Evolutionary conservation across 371 early-diverging fungal species (phyloP).

Genomic region (Sporodiniella umbellata): DNA sequence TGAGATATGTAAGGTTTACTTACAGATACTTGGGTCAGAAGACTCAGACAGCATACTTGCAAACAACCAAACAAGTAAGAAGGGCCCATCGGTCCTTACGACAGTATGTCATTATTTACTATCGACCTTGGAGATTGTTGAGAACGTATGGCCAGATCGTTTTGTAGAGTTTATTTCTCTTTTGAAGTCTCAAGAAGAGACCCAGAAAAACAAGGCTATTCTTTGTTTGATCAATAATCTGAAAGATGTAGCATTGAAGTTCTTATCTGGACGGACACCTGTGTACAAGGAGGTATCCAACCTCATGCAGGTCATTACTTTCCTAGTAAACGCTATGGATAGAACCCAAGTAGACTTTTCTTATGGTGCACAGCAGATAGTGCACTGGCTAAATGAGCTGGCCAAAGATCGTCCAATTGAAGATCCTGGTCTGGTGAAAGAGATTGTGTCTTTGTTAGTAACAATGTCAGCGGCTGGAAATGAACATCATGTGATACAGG

Average conservation of each 20-base stretch:
- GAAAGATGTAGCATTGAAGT: constrained; percentile 18
- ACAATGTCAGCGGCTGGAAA: constrained; percentile 20
- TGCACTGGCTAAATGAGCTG: constrained; percentile 33
- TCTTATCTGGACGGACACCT: constrained; percentile 29
- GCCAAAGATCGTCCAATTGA: constrained; percentile 38
- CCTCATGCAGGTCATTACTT: constrained; percentile 27
- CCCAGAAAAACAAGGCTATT: constrained; percentile 3
- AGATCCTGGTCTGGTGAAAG: constrained; percentile 29
- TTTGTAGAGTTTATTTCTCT: constrained; percentile 1
- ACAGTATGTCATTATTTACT: constrained; percentile 16
- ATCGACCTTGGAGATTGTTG: constrained; percentile 15
- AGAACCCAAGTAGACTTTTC: constrained; percentile 8
- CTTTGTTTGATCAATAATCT: background rate
- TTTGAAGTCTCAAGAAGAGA: background rate
- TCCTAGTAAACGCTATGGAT: constrained; percentile 23
- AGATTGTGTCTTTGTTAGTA: constrained; percentile 28
- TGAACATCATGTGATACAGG: constrained; percentile 27
- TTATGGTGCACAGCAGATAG: constrained; percentile 7
- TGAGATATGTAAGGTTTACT: constrained; percentile 12
- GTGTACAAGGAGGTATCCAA: constrained; percentile 42
- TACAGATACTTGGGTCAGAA: constrained; percentile 27
- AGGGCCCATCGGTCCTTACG: constrained; percentile 6
- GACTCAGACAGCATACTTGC: constrained; percentile 39
- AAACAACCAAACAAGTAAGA: constrained; percentile 27
- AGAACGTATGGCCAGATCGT: constrained; percentile 28